phyloP scores from a whole-genome alignment of 2,329 filamentous ascomycete species.

The Colletotrichum sp. region DNA sequence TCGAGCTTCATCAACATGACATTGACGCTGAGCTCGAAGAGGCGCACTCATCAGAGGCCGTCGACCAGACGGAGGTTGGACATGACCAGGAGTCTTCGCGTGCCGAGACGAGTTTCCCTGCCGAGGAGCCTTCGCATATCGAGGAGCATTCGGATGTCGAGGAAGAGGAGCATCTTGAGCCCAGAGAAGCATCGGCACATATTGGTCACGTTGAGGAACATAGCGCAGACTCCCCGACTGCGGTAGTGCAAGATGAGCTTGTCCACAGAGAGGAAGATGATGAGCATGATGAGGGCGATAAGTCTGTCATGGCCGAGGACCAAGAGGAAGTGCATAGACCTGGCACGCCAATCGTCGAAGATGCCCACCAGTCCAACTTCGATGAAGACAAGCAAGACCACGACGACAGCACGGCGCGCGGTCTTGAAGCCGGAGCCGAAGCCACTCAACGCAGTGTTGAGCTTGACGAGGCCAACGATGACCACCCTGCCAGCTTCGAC shows the following conservation, averaged over 20 bases:
- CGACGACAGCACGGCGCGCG: neutral
- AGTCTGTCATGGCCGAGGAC: neutral
- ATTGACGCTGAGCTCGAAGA: neutral
- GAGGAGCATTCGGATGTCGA: neutral
- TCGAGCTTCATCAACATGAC: neutral
- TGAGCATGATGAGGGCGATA: neutral
- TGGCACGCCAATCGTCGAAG: neutral
- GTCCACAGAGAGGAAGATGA: neutral
- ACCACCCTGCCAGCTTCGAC: neutral
- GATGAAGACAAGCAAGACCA: neutral
- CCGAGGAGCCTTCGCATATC: neutral
- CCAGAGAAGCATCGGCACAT: neutral
- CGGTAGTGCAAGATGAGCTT: neutral
- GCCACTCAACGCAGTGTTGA: neutral
- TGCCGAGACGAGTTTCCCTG: neutral
- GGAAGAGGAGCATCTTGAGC: neutral
- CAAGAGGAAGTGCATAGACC: neutral
- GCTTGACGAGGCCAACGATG: neutral
- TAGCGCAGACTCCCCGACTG: neutral
- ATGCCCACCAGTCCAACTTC: neutral
- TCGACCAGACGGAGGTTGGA: neutral
- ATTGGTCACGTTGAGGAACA: rapidly evolving
- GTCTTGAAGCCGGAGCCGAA: neutral
- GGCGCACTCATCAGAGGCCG: neutral
- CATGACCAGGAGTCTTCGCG: neutral